phyloP scores from a whole-genome alignment of 2,329 filamentous ascomycete genomes.

The Sclerotiophoma versabilis region DNA sequence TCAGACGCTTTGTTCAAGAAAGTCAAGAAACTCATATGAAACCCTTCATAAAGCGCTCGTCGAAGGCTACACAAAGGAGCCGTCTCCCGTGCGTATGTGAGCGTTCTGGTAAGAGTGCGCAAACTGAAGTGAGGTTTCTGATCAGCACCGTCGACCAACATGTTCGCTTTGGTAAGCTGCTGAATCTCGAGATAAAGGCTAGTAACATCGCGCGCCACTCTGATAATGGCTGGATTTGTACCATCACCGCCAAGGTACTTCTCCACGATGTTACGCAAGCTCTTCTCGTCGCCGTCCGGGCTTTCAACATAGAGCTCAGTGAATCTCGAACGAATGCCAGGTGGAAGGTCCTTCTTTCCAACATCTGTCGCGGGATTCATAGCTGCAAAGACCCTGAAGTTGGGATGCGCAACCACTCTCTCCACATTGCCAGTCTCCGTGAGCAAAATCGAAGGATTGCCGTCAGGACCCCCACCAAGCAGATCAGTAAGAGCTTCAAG shows the following conservation, averaged over 20 bases:
- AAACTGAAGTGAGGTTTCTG: constrained; percentile 98
- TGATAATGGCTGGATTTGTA: constrained; percentile 71
- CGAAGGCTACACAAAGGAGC: constrained; percentile 83
- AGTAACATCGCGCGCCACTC: constrained; percentile 80
- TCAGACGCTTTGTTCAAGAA: constrained; percentile 85
- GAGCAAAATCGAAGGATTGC: constrained; percentile 81
- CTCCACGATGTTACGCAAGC: constrained; percentile 85
- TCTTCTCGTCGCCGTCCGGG: constrained; percentile 85
- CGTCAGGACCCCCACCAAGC: constrained; percentile 73
- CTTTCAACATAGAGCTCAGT: constrained; percentile 95
- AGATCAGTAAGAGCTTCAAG: constrained; percentile 92
- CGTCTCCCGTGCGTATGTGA: constrained; percentile 88
- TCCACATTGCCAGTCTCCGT: constrained; percentile 95
- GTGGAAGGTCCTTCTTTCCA: constrained; percentile 91
- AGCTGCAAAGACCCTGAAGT: constrained; percentile 95
- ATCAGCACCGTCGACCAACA: constrained; percentile 90
- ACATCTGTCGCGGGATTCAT: constrained; percentile 99
- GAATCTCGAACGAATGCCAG: constrained; percentile 88
- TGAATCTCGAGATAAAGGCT: constrained; percentile 90
- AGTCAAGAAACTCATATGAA: constrained; percentile 97
- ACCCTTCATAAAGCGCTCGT: constrained; percentile 89
- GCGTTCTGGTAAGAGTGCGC: constrained; percentile 85
- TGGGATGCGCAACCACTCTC: constrained; percentile 83
- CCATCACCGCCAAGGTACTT: constrained; percentile 78
- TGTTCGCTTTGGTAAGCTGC: constrained; percentile 77